A percentile compares a stretch with the other conserved stretches of the same genome.
Conservation (phyloP, 345 rosid genomes). For the Eucalyptus caleyi region DNA sequence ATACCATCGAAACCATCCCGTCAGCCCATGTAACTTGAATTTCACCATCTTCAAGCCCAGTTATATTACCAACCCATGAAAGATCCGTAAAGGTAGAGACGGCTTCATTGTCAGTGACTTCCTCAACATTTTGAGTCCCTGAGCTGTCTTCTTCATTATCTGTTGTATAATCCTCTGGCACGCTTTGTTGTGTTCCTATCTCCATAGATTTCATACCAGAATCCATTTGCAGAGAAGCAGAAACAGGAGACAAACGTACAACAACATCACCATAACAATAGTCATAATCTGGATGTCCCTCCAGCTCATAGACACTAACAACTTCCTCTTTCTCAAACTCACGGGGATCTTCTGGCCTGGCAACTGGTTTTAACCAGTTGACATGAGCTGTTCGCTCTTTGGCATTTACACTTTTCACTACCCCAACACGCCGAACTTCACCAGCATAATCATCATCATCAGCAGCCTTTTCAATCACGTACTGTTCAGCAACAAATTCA, state of each 20-base stretch:
- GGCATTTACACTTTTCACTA: constrained; percentile 79
- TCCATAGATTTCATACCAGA: constrained; percentile 13
- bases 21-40: constrained; percentile 99
- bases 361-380: constrained; percentile 75
- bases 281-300: constrained; percentile 95
- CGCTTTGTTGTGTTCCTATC: constrained; percentile 22
- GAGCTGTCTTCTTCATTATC: constrained; percentile 16
- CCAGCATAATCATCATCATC: constrained; percentile 53
- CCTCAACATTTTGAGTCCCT: constrained; percentile 20
- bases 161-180: constrained; percentile 1
- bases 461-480: constrained; percentile 83
- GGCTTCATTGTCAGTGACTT: constrained; percentile 17
- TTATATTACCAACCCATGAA: constrained; percentile 97
- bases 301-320: constrained; percentile 91
- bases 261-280: constrained; percentile 94
- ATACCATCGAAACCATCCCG: constrained; percentile 89
- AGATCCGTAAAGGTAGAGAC: constrained; percentile 35
- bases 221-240: constrained; percentile 21
- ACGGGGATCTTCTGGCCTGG: constrained; percentile 68
- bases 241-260: constrained; percentile 61
- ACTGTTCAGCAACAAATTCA: constrained; percentile 86
- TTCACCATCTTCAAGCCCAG: constrained; percentile 86
- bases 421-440: constrained; percentile 76
- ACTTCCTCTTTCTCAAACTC: constrained; percentile 84
- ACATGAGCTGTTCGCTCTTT: constrained; percentile 88